phyloP scores from a whole-genome alignment of 768 basidiomycete species.

The Suillus hirtellus region DNA sequence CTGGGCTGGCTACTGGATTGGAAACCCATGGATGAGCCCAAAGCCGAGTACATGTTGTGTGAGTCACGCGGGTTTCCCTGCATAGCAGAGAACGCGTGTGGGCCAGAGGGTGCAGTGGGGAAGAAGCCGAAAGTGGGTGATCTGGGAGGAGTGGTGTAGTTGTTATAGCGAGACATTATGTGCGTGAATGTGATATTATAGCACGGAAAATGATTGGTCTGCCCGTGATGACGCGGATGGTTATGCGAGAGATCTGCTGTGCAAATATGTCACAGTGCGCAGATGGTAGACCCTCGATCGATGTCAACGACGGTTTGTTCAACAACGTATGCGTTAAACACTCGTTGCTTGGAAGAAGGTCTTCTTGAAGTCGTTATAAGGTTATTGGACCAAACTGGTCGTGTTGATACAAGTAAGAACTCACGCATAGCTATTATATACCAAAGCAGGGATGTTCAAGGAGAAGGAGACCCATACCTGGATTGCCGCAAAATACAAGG shows the following conservation, averaged over 20 bases:
- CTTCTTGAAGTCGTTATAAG: slow-evolving; percentile 15
- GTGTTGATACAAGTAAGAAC: slow-evolving; percentile 14
- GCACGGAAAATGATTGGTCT: slow-evolving; percentile 10
- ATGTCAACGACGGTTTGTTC: slow-evolving; percentile 1
- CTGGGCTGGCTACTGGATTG: slow-evolving; percentile 26
- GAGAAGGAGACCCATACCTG: slow-evolving; percentile 1
- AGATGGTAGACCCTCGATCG: slow-evolving; percentile 5
- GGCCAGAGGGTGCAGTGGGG: slow-evolving; percentile 52
- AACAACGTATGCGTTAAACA: slow-evolving; percentile 14
- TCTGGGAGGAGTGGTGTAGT: slow-evolving; percentile 43
- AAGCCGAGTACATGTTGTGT: slow-evolving; percentile 59
- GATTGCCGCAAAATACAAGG: slow-evolving; percentile 26
- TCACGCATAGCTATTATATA: slow-evolving; percentile 30
- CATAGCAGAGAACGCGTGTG: slow-evolving; percentile 56
- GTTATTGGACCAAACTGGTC: slow-evolving; percentile 18
- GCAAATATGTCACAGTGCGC: slow-evolving; percentile 9
- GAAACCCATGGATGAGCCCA: slow-evolving; percentile 34
- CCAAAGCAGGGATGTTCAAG: slow-evolving; percentile 14
- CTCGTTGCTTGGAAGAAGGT: slow-evolving; percentile 5
- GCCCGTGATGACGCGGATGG: slow-evolving; percentile 6
- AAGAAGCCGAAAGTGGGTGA: slow-evolving; percentile 64
- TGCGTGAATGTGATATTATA: slow-evolving; percentile 9
- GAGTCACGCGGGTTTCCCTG: slow-evolving; percentile 63
- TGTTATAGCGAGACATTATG: slow-evolving; percentile 46
- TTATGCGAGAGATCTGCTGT: neutral